Conservation (phyloP, 768 basidiomycete genomes). For the Termitomyces sp. region DNA sequence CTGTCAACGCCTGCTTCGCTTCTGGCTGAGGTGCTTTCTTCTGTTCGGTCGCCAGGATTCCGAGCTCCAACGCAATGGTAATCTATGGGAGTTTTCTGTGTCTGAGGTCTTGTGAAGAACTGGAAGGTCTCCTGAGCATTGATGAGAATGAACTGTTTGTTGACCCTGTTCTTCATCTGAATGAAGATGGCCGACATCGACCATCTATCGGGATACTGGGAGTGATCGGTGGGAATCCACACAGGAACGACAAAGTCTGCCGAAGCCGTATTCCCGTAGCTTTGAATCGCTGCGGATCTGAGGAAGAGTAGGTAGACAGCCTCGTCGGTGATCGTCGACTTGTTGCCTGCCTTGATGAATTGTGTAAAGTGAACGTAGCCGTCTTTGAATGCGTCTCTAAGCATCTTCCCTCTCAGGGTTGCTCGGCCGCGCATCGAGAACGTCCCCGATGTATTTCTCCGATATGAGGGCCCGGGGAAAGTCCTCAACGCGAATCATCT, state of each 20-base stretch:
- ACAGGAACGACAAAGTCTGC: background rate
- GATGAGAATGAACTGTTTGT: background rate
- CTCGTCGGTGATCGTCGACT: background rate
- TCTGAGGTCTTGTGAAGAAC: too few species aligned
- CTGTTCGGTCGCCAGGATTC: too few species aligned
- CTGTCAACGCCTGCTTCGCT: too few species aligned
- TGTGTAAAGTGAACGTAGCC: background rate
- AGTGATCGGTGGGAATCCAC: background rate
- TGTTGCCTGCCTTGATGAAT: background rate
- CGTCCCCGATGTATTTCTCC: background rate
- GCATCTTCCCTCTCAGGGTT: too few species aligned
- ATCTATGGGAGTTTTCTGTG: too few species aligned
- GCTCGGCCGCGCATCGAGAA: too few species aligned
- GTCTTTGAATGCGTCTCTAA: background rate
- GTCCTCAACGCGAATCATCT: background rate
- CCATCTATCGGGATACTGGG: background rate
- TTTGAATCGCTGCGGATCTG: background rate
- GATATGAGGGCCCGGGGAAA: background rate
- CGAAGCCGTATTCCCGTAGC: background rate
- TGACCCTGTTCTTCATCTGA: background rate
- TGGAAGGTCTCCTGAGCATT: background rate
- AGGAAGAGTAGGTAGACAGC: background rate
- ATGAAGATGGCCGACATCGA: background rate
- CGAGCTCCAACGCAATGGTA: too few species aligned
- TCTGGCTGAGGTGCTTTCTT: too few species aligned